Evolutionary conservation across 306 rosid genomes (phyloP).

Genomic region (Gynostemma pentaphyllum): DNA sequence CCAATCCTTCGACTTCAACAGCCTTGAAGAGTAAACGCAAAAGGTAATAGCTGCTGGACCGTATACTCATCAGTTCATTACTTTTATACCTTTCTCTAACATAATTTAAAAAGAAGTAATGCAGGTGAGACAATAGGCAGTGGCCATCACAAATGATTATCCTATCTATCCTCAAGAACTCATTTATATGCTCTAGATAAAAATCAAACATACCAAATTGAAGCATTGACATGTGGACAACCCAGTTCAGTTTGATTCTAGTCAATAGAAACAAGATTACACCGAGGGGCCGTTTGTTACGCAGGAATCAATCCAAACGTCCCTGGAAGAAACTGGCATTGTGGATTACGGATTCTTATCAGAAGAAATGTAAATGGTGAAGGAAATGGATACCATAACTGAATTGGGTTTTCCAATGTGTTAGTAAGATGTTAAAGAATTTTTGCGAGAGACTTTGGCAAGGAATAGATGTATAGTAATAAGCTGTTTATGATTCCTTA

Average conservation of each 20-base stretch:
- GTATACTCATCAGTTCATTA: neutral
- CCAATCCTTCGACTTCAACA: conserved; percentile 48
- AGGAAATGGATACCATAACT: neutral
- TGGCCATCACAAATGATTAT: conserved; percentile 14
- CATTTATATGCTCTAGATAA: neutral
- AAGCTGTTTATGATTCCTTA: neutral
- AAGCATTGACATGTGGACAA: neutral
- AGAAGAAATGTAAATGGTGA: neutral
- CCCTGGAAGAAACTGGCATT: neutral
- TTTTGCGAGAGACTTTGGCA: neutral
- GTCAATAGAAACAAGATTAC: neutral
- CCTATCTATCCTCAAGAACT: neutral
- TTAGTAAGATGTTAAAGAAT: conserved; percentile 2
- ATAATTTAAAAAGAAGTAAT: conserved; percentile 19
- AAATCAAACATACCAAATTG: neutral
- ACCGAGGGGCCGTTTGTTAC: too few species aligned
- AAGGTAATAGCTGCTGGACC: conserved; percentile 32
- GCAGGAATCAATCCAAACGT: too few species aligned
- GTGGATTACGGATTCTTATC: neutral
- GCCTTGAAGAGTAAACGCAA: conserved; percentile 74
- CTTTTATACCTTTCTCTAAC: neutral
- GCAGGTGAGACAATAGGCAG: conserved; percentile 45
- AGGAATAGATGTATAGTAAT: conserved; percentile 8
- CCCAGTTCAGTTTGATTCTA: neutral
- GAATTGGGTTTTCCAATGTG: neutral